Base-by-base conservation (phyloP, 2,329 filamentous ascomycete species). In the Domatiomyces catenatus region DNA sequence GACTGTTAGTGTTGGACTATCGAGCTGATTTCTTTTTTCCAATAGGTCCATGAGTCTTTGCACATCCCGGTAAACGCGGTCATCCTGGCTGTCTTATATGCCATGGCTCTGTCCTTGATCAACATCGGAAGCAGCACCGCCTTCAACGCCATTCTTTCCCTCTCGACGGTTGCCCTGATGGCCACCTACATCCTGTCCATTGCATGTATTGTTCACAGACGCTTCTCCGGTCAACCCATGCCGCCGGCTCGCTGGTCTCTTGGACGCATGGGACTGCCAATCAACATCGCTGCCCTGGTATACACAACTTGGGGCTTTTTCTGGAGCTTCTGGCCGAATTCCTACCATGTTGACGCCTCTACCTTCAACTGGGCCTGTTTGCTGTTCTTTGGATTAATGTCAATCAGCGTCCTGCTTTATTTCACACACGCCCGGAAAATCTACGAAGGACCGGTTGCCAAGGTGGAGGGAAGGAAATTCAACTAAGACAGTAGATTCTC, bases 341-440 rank as follows among this genome's bases (percentile, higher is more conserved):
- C 60, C 64, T 0, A 32, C 10, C 8, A 32, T 32, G 66, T 71
- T 0, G 67, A 64, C 0, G 56, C 62, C 0, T 57, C 56, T 3
- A 67, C 65, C 2, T 73, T 75, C 60, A 76, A 77, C 59, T 76
- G 71, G 71, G 69, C 67, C 28, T 58, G 67, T 10, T 63, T 73
- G 2, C 65, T 75, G 20, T 73, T 73, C 45, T 59, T 57, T 15
- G 63, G 59, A 0, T 63, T 69, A 8, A 66, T 71, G 52, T 24
- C 66, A 3, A 64, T 70, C 42, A 66, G 67, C 15, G 55, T 65
- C 12, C 54, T 61, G 1, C 69, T 69, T 54, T 69, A 68, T 56
- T 28, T 61, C 5, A 48, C 63, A 7, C 55, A 62, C 26, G 68
- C 65, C 7, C 59, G 57, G 47, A 58, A 59, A 39, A 55, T 63